These are phyloP conservation scores for Aspergillus nidulans DNA, from an alignment of 495 filamentous ascomycete genomes.

Conservation along the genomic window DNA sequence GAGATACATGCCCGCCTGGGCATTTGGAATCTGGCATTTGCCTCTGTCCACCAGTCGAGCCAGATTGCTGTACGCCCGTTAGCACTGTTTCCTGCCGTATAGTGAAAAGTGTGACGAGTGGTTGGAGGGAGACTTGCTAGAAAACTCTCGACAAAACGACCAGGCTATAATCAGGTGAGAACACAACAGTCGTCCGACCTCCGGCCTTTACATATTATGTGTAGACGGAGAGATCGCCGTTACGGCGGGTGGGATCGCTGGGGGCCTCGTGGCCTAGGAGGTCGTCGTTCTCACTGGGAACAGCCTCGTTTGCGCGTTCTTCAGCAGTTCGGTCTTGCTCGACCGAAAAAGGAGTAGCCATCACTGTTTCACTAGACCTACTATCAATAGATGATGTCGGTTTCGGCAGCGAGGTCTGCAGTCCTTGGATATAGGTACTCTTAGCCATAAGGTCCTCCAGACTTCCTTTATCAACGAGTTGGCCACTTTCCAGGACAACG, in stretches of 20 bases:
- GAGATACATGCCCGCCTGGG: slow-evolving; percentile 29
- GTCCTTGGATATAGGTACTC: background rate
- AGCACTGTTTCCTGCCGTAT: background rate
- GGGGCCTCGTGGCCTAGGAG: background rate
- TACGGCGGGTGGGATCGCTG: background rate
- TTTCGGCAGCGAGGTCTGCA: background rate
- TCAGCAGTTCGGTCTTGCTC: no score
- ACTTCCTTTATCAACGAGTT: background rate
- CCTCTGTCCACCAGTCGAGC: slow-evolving; percentile 42
- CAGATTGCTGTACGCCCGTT: slow-evolving; percentile 31
- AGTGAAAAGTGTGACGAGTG: background rate
- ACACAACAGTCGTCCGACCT: background rate
- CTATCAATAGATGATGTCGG: no score
- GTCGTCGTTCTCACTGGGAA: background rate
- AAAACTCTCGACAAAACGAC: background rate
- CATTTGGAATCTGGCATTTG: slow-evolving; percentile 29
- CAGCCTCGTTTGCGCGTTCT: no score
- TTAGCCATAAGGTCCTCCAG: background rate
- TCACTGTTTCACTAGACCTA: no score
- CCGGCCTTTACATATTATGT: slow-evolving; percentile 3
- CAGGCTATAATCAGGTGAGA: background rate
- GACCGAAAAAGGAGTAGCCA: no score
- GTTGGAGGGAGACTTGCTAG: slow-evolving; percentile 11
- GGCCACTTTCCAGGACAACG: background rate
- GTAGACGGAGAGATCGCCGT: slow-evolving; percentile 7